Percentiles rank a stretch among this genome's conserved stretches.
phyloP scores from a whole-genome alignment of 106 monocot genomes.

The Allium cepa region DNA sequence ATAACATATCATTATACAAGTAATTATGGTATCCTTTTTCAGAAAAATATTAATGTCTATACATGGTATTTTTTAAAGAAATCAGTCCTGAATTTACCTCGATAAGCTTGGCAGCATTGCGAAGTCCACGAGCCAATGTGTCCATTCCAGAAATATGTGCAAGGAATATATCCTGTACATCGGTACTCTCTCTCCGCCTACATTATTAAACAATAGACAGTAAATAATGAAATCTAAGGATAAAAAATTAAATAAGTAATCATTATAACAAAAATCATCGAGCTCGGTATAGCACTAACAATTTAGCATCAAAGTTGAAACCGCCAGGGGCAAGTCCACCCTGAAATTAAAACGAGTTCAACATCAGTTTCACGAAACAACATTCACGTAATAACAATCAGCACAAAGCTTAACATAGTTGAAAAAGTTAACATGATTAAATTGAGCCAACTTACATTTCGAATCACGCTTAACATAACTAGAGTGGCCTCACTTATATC shows the following conservation, averaged over 20 bases:
- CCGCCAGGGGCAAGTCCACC: constrained; percentile 97
- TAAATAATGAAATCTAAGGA: too few species aligned
- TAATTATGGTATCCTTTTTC: too few species aligned
- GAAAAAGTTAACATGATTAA: background rate
- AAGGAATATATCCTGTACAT: constrained; percentile 89
- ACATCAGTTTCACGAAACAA: too few species aligned
- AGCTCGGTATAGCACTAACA: constrained; percentile 31
- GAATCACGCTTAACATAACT: constrained; percentile 88
- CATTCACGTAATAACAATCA: background rate
- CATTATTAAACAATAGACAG: too few species aligned
- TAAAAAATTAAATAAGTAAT: too few species aligned
- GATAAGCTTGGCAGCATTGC: constrained; percentile 77
- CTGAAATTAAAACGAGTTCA: constrained; percentile 15
- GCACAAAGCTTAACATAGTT: background rate
- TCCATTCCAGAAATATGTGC: constrained; percentile 98
- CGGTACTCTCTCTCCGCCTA: constrained; percentile 94
- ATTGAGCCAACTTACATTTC: constrained; percentile 51
- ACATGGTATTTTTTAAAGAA: too few species aligned
- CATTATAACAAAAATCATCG: too few species aligned
- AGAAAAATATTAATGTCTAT: background rate
- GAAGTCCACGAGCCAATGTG: constrained; percentile 93
- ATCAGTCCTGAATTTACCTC: constrained; percentile 31
- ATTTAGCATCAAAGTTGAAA: constrained; percentile 98
- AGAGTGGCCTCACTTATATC: constrained; percentile 91
- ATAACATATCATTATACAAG: too few species aligned